Evolutionary conservation across 805 yeast species (phyloP), one percentile per base, ranked within the genome.

Genomic region (Saccharomyces kudriavzevii): DNA sequence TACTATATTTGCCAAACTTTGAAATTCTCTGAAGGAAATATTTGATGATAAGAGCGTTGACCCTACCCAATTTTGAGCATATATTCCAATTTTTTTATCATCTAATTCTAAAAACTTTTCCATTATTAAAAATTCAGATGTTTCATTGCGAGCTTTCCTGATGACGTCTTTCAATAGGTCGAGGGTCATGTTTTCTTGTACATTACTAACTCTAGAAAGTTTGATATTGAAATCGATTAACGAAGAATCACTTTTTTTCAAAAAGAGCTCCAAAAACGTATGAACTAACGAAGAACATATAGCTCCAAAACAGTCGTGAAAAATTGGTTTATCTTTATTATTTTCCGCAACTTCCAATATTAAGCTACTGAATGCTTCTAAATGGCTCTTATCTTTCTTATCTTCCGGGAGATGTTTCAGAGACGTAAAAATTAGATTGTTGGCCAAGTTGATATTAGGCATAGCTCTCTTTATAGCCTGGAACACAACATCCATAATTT

Each of bases 41-140:
- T 49, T 53, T 8, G 58, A 52, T 4, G 64, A 54, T 22, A 63
- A 49, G n/a, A 65, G 49, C 48, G 56, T 60, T 4, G 69, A 61
- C 8, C 66, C 62, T 25, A 65, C 53, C 60, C 62, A 55, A 49
- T 66, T 65, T 2, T 57, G 56, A 13, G 60, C 54, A 30, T 64
- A 65, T 11, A 40, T 29, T 30, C 31, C 52, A 13, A 56, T 53
- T 6, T 29, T 6, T 5, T 29, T 17, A 47, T 64, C 61, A 1
- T 53, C 48, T 14, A 52, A 27, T n/a, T 52, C 29, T 45, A 60
- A 27, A 46, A 63, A 59, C n/a, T 45, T 49, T 22, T 57, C 57
- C 24, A 53, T 53, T 8, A 59, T 48, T 26, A 49, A 25, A 20
- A 59, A 45, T 40, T 61, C 65, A 3, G 64, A 56, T 4, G 56